These are phyloP conservation scores for Didymella keratinophila DNA, from an alignment of 2,329 filamentous ascomycete species.

Conservation along the genomic window DNA sequence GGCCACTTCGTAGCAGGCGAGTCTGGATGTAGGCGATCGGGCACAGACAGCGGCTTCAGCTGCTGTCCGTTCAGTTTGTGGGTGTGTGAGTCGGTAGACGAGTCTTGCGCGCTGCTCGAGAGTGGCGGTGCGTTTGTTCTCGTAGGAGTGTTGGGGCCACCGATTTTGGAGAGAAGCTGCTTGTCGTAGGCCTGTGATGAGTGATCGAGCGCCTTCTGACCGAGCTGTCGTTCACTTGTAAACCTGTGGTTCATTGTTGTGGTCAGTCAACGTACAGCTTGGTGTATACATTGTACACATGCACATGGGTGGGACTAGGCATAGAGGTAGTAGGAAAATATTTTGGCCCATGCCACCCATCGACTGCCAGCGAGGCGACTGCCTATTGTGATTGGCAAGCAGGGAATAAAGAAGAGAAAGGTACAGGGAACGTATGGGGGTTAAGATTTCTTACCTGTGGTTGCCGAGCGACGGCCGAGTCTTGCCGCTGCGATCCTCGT, in stretches of 20 bases:
- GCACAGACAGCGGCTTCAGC: conserved; percentile 56
- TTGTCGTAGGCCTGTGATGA: conserved; percentile 70
- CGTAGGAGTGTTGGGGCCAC: conserved; percentile 65
- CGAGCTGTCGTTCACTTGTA: conserved; percentile 67
- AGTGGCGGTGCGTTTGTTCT: conserved; percentile 49
- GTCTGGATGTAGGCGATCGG: conserved; percentile 53
- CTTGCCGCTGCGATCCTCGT: conserved; percentile 48
- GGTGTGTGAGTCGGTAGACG: conserved; percentile 46
- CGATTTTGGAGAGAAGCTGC: conserved; percentile 68
- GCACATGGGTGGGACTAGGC: conserved; percentile 4
- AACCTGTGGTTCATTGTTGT: conserved; percentile 53
- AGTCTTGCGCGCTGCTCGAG: conserved; percentile 46
- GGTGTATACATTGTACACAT: conserved; percentile 14
- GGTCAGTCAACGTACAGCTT: conserved; percentile 24
- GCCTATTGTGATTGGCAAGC: conserved; percentile 16
- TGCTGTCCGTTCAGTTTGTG: conserved; percentile 53
- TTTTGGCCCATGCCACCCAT: conserved; percentile 7
- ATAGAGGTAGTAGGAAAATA: conserved; percentile 5
- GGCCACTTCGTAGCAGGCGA: conserved; percentile 52
- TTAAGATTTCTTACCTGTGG: conserved; percentile 51
- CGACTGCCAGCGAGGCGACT: conserved; percentile 11
- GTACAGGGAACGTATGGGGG: conserved; percentile 15
- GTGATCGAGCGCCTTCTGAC: conserved; percentile 63
- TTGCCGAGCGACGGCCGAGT: conserved; percentile 50
- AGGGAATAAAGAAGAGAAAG: conserved; percentile 1